Percentiles rank a stretch among this genome's conserved stretches.
Conservation (phyloP, 1,139 yeast genomes). For the Sugiyamaella japonica region DNA sequence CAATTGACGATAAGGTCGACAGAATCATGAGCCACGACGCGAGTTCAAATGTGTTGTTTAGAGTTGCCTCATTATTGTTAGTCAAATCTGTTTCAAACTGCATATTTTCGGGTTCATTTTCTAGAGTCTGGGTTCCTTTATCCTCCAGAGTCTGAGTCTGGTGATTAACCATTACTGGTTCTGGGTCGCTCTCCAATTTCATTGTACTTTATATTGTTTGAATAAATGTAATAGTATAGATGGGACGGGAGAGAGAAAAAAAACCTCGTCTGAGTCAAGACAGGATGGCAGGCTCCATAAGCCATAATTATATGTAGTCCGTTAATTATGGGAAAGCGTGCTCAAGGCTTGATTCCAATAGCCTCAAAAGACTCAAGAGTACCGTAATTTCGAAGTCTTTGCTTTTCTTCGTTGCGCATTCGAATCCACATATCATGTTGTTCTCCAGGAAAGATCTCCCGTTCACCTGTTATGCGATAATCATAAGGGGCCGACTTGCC, state of each 20-base stretch:
- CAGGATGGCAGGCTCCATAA: not conserved
- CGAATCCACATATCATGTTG: conserved; percentile 20
- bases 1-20: conserved; percentile 10
- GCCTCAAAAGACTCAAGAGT: conserved; percentile 16
- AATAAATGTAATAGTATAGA: not conserved
- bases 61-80: no score
- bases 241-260: not conserved
- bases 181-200: not conserved
- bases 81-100: no score
- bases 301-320: no score
- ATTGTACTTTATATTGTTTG: not conserved
- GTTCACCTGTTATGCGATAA: conserved; percentile 13
- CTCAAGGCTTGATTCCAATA: conserved; percentile 11
- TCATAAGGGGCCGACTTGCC: conserved; percentile 17
- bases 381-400: conserved; percentile 19
- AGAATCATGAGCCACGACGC: conserved; percentile 14
- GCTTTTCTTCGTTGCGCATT: conserved; percentile 20
- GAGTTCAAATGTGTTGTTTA: conserved; percentile 2
- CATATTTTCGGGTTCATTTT: not conserved
- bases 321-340: not conserved
- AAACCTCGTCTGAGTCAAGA: not conserved
- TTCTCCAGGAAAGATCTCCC: conserved; percentile 20
- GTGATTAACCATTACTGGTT: not conserved
- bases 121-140: not conserved
- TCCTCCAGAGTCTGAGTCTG: not conserved